Evolutionary conservation across 495 filamentous ascomycete species (phyloP).

Genomic region (Cenococcum geophilum): DNA sequence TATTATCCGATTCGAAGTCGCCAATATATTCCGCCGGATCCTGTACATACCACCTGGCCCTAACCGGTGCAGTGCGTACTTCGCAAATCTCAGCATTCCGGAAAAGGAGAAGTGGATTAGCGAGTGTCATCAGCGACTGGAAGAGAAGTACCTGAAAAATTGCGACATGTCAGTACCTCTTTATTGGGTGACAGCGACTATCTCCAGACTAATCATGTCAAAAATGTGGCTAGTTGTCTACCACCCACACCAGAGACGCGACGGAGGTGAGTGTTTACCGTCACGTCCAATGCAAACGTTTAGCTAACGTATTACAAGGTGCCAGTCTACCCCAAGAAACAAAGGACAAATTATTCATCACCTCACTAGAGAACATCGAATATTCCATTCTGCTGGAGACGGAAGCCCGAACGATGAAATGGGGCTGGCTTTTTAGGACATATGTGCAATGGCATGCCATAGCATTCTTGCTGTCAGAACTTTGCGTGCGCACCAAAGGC

Average conservation of each 20-base stretch:
- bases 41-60: constrained; percentile 40
- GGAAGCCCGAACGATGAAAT: constrained; percentile 56
- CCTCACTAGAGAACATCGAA: constrained; percentile 70
- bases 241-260: constrained; percentile 48
- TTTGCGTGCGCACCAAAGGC: constrained; percentile 63
- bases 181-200: constrained; percentile 61
- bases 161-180: constrained; percentile 58
- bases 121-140: constrained; percentile 56
- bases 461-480: constrained; percentile 68
- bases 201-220: constrained; percentile 61
- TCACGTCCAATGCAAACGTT: not conserved
- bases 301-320: constrained; percentile 13
- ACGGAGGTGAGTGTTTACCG: constrained; percentile 32
- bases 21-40: constrained; percentile 39
- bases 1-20: constrained; percentile 47
- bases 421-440: constrained; percentile 75
- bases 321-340: constrained; percentile 47
- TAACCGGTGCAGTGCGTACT: constrained; percentile 31
- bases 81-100: constrained; percentile 49
- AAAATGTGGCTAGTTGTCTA: constrained; percentile 62
- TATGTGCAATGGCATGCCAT: constrained; percentile 81
- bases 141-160: constrained; percentile 59
- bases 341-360: constrained; percentile 68
- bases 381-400: constrained; percentile 58
- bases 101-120: constrained; percentile 55